Evolutionary conservation across 1,284 basidiomycete genomes (phyloP).

Genomic region (Rhizoctonia solani): DNA sequence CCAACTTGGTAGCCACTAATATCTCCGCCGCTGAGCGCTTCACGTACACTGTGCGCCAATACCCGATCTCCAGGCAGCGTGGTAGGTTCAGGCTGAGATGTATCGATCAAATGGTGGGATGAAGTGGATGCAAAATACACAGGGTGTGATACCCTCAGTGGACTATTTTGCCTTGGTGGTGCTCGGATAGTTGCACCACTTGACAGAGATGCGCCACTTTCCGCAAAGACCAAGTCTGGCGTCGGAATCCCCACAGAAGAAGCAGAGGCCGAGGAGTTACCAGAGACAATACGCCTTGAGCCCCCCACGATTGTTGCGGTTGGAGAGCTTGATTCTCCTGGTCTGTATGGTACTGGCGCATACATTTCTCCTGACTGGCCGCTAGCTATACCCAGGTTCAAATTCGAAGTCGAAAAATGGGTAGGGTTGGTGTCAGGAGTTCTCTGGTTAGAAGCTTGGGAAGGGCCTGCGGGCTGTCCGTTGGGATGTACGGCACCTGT

Average conservation of each 20-base stretch:
- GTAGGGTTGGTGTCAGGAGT: constrained; percentile 1
- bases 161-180: background rate
- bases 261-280: constrained; percentile 54
- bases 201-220: constrained; percentile 55
- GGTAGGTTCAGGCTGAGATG: constrained; percentile 9
- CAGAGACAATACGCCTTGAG: constrained; percentile 63
- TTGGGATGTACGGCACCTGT: background rate
- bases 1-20: background rate
- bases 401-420: constrained; percentile 3
- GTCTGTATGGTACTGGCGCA: constrained; percentile 15
- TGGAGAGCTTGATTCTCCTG: constrained; percentile 36
- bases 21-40: constrained; percentile 16
- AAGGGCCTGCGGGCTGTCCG: constrained; percentile 7
- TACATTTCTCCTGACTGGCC: background rate
- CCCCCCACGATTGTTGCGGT: constrained; percentile 59
- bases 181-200: constrained; percentile 20
- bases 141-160: constrained; percentile 27
- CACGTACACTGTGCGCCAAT: constrained; percentile 30
- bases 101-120: constrained; percentile 19
- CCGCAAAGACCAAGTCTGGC: constrained; percentile 72
- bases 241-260: constrained; percentile 63
- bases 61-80: constrained; percentile 19
- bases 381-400: background rate
- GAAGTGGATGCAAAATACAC: constrained; percentile 30
- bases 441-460: background rate